Base-by-base conservation (phyloP, 140 eudicot species). In the Ambrosia hybrid region DNA sequence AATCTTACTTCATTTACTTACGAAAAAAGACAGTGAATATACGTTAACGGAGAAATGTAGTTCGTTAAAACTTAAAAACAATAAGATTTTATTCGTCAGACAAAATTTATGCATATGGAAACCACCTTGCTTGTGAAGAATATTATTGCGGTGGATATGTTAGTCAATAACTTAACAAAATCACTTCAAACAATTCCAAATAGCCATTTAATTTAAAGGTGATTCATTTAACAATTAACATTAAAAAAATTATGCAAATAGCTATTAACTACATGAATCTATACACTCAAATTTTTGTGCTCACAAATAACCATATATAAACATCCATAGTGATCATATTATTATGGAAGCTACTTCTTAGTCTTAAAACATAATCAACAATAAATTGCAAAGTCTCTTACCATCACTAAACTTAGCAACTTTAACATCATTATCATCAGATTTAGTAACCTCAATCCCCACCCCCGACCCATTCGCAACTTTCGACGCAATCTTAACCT, bases 341-440 rank as follows among this genome's bases (percentile, higher is more conserved):
- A 26, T 33, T 11, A 1, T 11, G 13, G 46, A 60, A 60, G 67
- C 67, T 60, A 60, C 67, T 60, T 60, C 67, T 60, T 8, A 57
- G 9, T 55, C 34, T 30, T 30, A 30, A 30, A 30, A 56, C 8
- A 26, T 11, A 60, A 3, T 8, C 65, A 59, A 33, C 4, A 37
- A 62, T 62, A 62, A 62, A 57, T 21, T 17, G 34, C 39, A 10
- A 16, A 41, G 71, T 67, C 55, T 56, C 75, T 73, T 74, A 79
- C 83, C 80, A 73, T 74, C 63, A 26, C 58, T 79, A 51, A 66
- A 49, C 66, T 73, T 71, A 16, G 80, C 74, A 67, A 55, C 68
- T 14, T 55, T 67, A 38, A 45, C 76, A 74, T 66, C 81, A 56
- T 81, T 71, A 15, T 67, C 76, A 62, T 68, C 77, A 70, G 71